Percentiles rank a stretch among this genome's conserved stretches.
phyloP scores from a whole-genome alignment of 345 rosid genomes.

The Dovyalis caffra region DNA sequence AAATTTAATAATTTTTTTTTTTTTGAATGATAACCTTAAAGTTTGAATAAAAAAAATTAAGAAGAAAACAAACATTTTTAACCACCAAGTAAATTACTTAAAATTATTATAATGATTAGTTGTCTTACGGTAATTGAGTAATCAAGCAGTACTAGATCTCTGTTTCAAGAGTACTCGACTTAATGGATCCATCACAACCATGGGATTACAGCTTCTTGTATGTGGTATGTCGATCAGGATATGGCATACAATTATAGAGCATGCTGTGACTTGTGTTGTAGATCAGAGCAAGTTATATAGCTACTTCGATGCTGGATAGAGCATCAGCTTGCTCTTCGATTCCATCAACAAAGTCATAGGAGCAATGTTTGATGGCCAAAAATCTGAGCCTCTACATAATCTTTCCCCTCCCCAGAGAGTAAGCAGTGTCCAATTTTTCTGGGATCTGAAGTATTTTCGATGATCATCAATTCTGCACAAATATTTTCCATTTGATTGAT shows the following conservation, averaged over 20 bases:
- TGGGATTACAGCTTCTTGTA: conserved; percentile 45
- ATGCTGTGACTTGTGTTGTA: conserved; percentile 55
- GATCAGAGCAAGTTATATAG: conserved; percentile 44
- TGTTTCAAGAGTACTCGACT: neutral
- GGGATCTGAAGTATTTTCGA: neutral
- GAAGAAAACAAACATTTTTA: too few species aligned
- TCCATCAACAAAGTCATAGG: conserved; percentile 45
- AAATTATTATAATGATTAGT: too few species aligned
- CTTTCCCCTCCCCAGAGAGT: conserved; percentile 42
- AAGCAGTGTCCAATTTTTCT: neutral
- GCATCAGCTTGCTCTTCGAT: conserved; percentile 43
- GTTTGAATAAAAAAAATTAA: too few species aligned
- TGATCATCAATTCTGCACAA: too few species aligned
- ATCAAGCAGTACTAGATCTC: too few species aligned
- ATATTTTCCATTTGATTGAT: neutral
- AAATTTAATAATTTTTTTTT: too few species aligned
- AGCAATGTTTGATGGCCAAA: conserved; percentile 39
- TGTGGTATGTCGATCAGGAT: conserved; percentile 39
- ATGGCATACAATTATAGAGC: conserved; percentile 60
- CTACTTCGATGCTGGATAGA: conserved; percentile 30
- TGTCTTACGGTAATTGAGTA: too few species aligned
- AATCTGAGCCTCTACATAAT: conserved; percentile 25
- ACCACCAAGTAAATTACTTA: too few species aligned
- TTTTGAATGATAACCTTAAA: too few species aligned
- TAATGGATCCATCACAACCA: conserved; percentile 3